Evolutionary conservation across 2,329 filamentous ascomycete genomes (phyloP).

Genomic region (Bipolaris oryzae): DNA sequence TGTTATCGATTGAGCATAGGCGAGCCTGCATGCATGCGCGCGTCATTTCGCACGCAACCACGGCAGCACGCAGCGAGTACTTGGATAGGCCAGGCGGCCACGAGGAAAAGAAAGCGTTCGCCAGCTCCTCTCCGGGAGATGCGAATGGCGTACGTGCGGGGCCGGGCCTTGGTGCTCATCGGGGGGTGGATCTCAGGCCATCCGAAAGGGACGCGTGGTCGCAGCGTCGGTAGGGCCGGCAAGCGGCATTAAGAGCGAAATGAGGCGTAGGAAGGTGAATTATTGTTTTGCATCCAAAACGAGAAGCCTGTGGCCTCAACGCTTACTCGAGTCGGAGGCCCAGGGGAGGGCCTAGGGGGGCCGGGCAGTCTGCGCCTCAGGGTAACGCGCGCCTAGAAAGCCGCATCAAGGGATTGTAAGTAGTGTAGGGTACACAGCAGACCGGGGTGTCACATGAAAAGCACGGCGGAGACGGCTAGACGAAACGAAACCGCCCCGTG

Average conservation of each 20-base stretch:
- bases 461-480: neutral
- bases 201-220: neutral
- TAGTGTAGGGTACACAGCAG: too few relatives aligned
- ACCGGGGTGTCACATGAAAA: neutral
- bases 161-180: neutral
- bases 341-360: neutral
- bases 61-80: neutral
- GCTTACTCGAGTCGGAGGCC: neutral
- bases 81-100: neutral
- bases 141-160: neutral
- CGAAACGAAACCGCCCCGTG: neutral
- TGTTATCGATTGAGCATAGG: slow-evolving; percentile 3
- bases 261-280: neutral
- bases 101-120: neutral
- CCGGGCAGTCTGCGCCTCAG: neutral
- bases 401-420: neutral
- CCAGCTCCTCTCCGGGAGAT: neutral
- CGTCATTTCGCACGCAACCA: neutral
- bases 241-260: neutral
- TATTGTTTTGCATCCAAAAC: neutral
- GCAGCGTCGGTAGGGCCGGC: neutral
- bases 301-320: neutral
- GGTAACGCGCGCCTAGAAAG: neutral
- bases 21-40: neutral
- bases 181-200: neutral